Conservation (phyloP, 257 asterid genomes). For the Ligustrum vulgare region DNA sequence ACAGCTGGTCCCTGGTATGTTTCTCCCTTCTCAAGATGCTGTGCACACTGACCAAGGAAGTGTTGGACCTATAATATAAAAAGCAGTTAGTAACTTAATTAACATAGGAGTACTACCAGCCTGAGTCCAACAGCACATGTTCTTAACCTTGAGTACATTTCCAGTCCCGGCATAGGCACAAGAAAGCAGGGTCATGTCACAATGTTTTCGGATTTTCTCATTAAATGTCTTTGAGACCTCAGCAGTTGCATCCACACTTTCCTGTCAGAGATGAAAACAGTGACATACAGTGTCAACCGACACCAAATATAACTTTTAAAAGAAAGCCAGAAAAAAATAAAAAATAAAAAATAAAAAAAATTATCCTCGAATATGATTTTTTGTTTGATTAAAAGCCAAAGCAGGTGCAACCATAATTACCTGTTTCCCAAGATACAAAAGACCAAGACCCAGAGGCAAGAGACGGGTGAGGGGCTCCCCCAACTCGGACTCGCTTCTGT, state of each 20-base stretch:
- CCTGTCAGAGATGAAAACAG: slow-evolving; percentile 44
- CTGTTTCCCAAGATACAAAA: slow-evolving; percentile 96
- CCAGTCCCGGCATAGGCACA: slow-evolving; percentile 99
- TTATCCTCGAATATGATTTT: neutral
- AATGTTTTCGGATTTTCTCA: slow-evolving; percentile 75
- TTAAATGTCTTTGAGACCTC: slow-evolving; percentile 85
- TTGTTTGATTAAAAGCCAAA: neutral
- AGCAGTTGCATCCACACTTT: slow-evolving; percentile 83
- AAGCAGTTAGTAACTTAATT: slow-evolving; percentile 24
- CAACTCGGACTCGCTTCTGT: slow-evolving; percentile 77
- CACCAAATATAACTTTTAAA: neutral
- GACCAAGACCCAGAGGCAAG: slow-evolving; percentile 90
- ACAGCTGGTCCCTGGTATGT: slow-evolving; percentile 90
- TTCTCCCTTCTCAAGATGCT: slow-evolving; percentile 87
- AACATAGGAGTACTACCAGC: neutral
- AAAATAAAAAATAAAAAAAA: neutral
- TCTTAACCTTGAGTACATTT: slow-evolving; percentile 81
- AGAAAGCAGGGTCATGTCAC: slow-evolving; percentile 86
- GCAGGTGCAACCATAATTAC: slow-evolving; percentile 33
- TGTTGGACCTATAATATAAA: slow-evolving; percentile 74
- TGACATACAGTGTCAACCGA: slow-evolving; percentile 5
- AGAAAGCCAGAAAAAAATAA: neutral
- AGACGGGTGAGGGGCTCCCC: slow-evolving; percentile 85
- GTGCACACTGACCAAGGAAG: slow-evolving; percentile 89
- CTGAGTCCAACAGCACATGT: neutral